phyloP scores from a whole-genome alignment of 768 basidiomycete genomes.

The Suillus subalutaceus region DNA sequence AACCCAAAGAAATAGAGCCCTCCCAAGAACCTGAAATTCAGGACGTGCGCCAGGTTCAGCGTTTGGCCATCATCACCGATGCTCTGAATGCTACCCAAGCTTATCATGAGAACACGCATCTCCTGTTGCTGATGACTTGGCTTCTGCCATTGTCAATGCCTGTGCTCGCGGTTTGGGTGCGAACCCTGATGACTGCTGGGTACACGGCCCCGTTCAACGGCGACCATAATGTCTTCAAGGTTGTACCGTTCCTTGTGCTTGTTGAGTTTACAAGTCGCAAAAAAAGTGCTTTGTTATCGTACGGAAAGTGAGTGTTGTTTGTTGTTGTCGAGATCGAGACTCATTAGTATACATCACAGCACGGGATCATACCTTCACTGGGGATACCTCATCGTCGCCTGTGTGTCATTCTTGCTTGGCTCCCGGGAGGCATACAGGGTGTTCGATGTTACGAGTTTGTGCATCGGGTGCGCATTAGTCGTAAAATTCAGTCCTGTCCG shows the following conservation, averaged over 20 bases:
- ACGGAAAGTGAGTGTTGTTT: conserved; percentile 38
- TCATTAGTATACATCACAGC: background rate
- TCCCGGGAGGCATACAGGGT: conserved; percentile 67
- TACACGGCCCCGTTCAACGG: conserved; percentile 79
- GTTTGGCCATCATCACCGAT: background rate
- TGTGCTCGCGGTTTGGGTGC: conserved; percentile 86
- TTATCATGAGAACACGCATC: conserved; percentile 56
- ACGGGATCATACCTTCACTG: conserved; percentile 44
- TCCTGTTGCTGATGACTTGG: conserved; percentile 79
- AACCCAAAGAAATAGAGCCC: conserved; percentile 18
- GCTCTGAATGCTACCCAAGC: conserved; percentile 24
- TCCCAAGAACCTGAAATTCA: conserved; percentile 9
- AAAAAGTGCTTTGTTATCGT: conserved; percentile 39
- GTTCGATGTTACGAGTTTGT: conserved; percentile 60
- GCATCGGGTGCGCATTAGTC: conserved; percentile 13
- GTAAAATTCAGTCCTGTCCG: conserved; percentile 1
- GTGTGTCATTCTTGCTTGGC: conserved; percentile 64
- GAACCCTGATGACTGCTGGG: conserved; percentile 81
- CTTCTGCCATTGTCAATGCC: conserved; percentile 78
- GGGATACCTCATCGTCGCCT: conserved; percentile 53
- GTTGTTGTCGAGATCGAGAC: background rate
- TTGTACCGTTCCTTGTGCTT: conserved; percentile 64
- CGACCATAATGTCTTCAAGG: conserved; percentile 73
- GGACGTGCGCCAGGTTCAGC: background rate
- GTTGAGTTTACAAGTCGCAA: conserved; percentile 64